Conservation (phyloP, 176 grass and related monocot species). For the Aegilops tauschii region DNA sequence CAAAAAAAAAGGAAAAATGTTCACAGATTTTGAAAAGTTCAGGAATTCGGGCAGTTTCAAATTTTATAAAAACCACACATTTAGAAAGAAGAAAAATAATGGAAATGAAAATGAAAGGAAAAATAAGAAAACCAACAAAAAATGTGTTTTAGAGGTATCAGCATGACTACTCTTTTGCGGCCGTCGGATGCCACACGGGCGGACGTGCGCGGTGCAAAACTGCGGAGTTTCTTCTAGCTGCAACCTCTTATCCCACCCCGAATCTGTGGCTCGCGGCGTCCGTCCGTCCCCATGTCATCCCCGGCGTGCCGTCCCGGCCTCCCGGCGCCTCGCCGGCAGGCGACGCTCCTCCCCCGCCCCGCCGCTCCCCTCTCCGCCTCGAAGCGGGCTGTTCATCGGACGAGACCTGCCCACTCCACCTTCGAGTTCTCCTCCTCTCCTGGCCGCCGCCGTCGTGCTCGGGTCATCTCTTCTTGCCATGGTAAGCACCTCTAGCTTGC, state of each 20-base stretch:
- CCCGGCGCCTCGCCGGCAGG: slow-evolving; percentile 5
- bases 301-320: slow-evolving; percentile 11
- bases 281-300: slow-evolving; percentile 5
- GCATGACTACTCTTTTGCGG: too few relatives aligned
- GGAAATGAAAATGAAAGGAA: too few relatives aligned
- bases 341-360: background rate
- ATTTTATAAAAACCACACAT: too few relatives aligned
- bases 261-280: background rate
- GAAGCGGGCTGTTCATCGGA: background rate
- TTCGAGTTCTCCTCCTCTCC: background rate
- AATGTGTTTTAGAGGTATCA: too few relatives aligned
- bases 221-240: background rate
- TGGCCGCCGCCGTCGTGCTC: background rate
- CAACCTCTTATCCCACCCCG: background rate
- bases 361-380: too few relatives aligned
- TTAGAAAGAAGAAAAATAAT: too few relatives aligned
- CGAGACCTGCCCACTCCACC: background rate
- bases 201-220: background rate
- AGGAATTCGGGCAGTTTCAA: too few relatives aligned
- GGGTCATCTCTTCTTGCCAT: background rate
- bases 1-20: too few relatives aligned
- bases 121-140: too few relatives aligned
- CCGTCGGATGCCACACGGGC: background rate
- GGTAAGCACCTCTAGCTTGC: background rate
- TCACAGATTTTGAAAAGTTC: too few relatives aligned